Percentiles rank a stretch among this genome's conserved stretches.
Conservation (phyloP, 2,329 filamentous ascomycete genomes). For the Ceratocystis ficicola region DNA sequence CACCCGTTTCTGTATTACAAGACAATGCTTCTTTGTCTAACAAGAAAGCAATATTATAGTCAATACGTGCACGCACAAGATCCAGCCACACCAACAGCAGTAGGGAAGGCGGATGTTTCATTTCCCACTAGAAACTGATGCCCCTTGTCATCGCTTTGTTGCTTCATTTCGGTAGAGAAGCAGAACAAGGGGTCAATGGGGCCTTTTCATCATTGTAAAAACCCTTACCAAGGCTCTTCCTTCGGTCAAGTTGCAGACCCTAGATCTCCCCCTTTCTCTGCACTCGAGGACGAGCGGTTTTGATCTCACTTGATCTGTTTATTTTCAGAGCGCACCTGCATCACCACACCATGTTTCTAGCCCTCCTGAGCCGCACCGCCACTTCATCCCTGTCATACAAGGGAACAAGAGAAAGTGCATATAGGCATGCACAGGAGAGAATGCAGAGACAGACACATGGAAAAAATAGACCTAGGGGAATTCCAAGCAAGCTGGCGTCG, state of each 20-base stretch:
- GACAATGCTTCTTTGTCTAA: not conserved
- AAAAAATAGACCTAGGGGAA: not conserved
- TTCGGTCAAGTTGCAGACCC: not conserved
- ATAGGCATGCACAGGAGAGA: not conserved
- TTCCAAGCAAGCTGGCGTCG: not conserved
- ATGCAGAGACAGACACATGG: not conserved
- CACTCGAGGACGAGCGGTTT: not conserved
- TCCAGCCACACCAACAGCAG: conserved; percentile 2
- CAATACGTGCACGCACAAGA: not conserved
- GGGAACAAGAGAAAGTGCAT: not conserved
- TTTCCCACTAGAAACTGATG: not conserved
- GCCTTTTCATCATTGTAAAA: not conserved
- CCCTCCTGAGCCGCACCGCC: conserved; percentile 3
- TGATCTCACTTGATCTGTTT: not conserved
- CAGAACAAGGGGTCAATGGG: conserved; percentile 9
- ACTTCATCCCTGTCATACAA: not conserved
- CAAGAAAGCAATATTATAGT: not conserved
- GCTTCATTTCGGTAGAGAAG: conserved; percentile 16
- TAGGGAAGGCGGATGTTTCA: not conserved
- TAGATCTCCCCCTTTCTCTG: not conserved
- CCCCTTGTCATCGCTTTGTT: conserved; percentile 1
- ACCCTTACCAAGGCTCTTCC: not conserved
- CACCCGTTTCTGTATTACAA: not conserved
- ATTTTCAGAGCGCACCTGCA: not conserved
- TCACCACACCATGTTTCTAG: not conserved